Conservation (phyloP, 179 eudicot species). For the Monotropa hypopitys region DNA sequence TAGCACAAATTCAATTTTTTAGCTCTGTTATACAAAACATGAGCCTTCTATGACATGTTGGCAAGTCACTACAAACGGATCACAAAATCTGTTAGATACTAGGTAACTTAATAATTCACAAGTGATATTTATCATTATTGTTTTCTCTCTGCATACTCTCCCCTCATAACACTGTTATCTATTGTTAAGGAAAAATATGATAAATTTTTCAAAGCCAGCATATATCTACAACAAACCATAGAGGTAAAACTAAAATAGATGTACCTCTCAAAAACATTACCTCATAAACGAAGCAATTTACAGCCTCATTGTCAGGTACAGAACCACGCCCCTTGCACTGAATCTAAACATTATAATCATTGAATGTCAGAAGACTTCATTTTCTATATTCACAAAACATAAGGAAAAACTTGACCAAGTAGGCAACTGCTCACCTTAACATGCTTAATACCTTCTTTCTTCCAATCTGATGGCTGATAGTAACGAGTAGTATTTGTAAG, state of each 20-base stretch:
- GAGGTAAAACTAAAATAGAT: background rate
- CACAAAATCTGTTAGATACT: background rate
- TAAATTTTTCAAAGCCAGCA: background rate
- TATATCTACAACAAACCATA: background rate
- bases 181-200: background rate
- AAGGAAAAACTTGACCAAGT: background rate
- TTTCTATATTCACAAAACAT: background rate
- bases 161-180: background rate
- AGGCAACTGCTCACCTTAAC: slow-evolving; percentile 33
- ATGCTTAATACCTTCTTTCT: slow-evolving; percentile 44
- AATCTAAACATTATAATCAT: slow-evolving; percentile 21
- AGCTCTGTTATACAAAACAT: background rate
- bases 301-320: slow-evolving; percentile 50
- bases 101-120: background rate
- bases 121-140: background rate
- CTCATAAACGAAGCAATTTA: slow-evolving; percentile 45
- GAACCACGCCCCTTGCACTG: slow-evolving; percentile 52
- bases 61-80: background rate
- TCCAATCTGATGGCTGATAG: slow-evolving; percentile 31
- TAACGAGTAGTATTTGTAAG: slow-evolving; percentile 50
- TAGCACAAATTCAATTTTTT: background rate
- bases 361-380: background rate
- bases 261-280: slow-evolving; percentile 12
- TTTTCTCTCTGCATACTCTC: background rate
- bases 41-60: background rate